Percentiles rank a stretch among this genome's conserved stretches.
Conservation (phyloP, 2,329 filamentous ascomycete species). For the Mollisia scopiformis region DNA sequence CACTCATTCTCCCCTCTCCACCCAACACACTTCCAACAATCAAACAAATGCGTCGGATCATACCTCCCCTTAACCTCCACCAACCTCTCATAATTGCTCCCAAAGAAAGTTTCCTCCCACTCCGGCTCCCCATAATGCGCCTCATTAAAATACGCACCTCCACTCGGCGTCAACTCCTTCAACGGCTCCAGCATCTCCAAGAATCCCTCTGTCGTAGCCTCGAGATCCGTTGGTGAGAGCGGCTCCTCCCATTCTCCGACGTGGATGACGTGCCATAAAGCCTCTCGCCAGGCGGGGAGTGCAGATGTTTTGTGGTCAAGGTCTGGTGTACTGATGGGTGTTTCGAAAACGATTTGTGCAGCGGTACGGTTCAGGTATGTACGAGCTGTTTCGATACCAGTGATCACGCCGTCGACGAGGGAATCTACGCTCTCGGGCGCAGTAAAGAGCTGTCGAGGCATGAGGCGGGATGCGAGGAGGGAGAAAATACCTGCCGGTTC, state of each 20-base stretch:
- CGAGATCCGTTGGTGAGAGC: neutral
- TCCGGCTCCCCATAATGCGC: conserved; percentile 6
- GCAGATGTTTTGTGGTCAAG: conserved; percentile 1
- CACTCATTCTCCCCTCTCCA: neutral
- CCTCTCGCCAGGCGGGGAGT: conserved; percentile 7
- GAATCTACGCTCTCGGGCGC: neutral
- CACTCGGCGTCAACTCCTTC: conserved; percentile 1
- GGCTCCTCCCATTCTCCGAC: conserved; percentile 3
- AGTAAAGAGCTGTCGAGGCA: neutral
- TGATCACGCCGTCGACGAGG: neutral
- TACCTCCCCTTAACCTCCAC: conserved; percentile 17
- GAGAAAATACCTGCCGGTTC: conserved; percentile 5
- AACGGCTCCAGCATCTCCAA: neutral
- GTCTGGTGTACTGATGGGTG: conserved; percentile 1
- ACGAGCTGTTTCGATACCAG: neutral
- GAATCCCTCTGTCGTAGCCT: neutral
- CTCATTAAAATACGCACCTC: conserved; percentile 14
- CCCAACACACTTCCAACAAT: conserved; percentile 3
- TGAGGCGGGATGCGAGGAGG: neutral
- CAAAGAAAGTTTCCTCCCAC: conserved; percentile 41
- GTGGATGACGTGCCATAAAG: conserved; percentile 11
- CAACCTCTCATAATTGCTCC: conserved; percentile 27
- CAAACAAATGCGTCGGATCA: conserved; percentile 11
- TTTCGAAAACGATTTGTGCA: neutral
- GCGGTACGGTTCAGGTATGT: neutral